Evolutionary conservation across 495 filamentous ascomycete genomes (phyloP).

Genomic region (Neurospora hispaniola): DNA sequence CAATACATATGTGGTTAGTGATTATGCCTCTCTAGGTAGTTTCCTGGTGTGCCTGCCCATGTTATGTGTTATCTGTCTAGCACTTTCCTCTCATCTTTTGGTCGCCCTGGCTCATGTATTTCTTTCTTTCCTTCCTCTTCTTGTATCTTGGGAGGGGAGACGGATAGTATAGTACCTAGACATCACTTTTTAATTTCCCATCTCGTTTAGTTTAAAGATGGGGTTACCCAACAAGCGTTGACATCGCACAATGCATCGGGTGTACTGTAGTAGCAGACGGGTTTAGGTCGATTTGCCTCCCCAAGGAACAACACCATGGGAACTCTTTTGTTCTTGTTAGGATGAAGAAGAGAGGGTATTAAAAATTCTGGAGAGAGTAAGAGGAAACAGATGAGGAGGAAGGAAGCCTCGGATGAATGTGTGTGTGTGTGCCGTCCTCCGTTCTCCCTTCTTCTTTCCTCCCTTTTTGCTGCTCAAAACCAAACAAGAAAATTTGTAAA

Average conservation of each 20-base stretch:
- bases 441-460: background rate
- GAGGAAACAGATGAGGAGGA: background rate
- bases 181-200: background rate
- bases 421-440: background rate
- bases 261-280: background rate
- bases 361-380: background rate
- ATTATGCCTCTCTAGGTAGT: background rate
- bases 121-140: too few relatives aligned
- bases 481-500: background rate
- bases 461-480: background rate
- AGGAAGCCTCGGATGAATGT: background rate
- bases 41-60: background rate
- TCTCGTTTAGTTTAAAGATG: background rate
- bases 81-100: background rate
- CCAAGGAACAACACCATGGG: background rate
- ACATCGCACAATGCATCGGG: background rate
- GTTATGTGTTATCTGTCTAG: background rate
- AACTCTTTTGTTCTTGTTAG: background rate
- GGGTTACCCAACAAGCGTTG: background rate
- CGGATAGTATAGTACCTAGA: too few relatives aligned
- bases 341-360: conserved; percentile 1
- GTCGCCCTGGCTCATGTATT: background rate
- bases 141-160: too few relatives aligned
- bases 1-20: background rate
- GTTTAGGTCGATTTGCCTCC: background rate